phyloP scores from a whole-genome alignment of 805 yeast genomes.

The Candida lessepsii region DNA sequence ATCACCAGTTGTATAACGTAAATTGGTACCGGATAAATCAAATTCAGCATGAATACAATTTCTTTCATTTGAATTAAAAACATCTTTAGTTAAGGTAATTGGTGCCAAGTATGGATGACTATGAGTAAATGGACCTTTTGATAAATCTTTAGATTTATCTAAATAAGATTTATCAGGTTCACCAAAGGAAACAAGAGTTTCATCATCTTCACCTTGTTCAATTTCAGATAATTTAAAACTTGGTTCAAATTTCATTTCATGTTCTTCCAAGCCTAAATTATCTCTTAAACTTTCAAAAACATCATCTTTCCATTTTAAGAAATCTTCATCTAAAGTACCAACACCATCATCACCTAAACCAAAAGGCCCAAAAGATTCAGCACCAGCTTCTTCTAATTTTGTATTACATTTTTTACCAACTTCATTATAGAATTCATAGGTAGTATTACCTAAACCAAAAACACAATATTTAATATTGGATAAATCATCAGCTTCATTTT shows the following conservation, averaged over 20 bases:
- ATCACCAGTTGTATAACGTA: conserved; percentile 92
- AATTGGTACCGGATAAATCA: conserved; percentile 69
- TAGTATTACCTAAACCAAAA: conserved; percentile 92
- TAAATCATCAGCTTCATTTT: conserved; percentile 55
- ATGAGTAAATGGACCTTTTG: conserved; percentile 75
- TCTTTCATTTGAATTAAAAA: conserved; percentile 64
- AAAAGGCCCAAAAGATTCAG: conserved; percentile 65
- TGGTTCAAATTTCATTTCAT: conserved; percentile 77
- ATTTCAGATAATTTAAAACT: conserved; percentile 46
- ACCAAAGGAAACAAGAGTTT: conserved; percentile 53
- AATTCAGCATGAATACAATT: conserved; percentile 89
- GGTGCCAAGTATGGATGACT: conserved; percentile 82
- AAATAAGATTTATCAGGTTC: conserved; percentile 66
- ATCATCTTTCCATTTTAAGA: conserved; percentile 85
- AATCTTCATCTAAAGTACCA: conserved; percentile 95
- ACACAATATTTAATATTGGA: conserved; percentile 63
- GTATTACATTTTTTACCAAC: conserved; percentile 64
- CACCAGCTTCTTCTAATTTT: conserved; percentile 61
- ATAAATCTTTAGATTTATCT: conserved; percentile 27
- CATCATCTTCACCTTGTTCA: conserved; percentile 23
- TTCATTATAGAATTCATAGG: conserved; percentile 88
- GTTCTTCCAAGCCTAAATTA: conserved; percentile 69
- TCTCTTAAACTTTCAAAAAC: conserved; percentile 65
- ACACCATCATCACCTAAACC: conserved; percentile 96
- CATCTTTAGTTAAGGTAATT: conserved; percentile 58